Percentiles rank a stretch among this genome's conserved stretches.
Conservation (phyloP, 2,329 filamentous ascomycete genomes). For the Arthrinium puccinioides region DNA sequence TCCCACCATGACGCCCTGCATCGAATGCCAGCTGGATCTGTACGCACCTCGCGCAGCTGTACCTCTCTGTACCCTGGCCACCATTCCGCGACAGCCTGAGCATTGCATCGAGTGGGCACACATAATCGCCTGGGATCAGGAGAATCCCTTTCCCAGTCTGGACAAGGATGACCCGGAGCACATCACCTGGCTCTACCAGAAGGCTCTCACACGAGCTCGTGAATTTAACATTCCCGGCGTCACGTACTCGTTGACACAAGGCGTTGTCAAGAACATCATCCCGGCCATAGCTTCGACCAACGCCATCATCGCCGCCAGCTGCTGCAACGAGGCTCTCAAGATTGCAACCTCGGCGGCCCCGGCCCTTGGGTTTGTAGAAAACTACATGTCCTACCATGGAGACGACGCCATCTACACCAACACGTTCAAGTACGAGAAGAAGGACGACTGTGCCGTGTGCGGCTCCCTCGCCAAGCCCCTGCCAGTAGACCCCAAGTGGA, state of each 20-base stretch:
- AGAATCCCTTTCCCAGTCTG: slow-evolving; percentile 73
- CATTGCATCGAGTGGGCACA: slow-evolving; percentile 99
- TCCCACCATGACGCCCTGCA: slow-evolving; percentile 88
- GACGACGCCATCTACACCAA: slow-evolving; percentile 96
- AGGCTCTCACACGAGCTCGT: slow-evolving; percentile 69
- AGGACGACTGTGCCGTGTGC: slow-evolving; percentile 91
- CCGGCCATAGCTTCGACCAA: slow-evolving; percentile 97
- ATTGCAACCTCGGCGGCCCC: slow-evolving; percentile 79
- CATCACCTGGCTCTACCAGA: slow-evolving; percentile 92
- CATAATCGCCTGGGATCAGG: slow-evolving; percentile 91
- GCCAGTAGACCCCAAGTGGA: slow-evolving; percentile 60
- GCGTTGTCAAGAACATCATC: slow-evolving; percentile 98
- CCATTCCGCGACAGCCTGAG: slow-evolving; percentile 92
- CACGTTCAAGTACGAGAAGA: slow-evolving; percentile 92
- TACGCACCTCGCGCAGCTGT: slow-evolving; percentile 96
- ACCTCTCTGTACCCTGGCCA: slow-evolving; percentile 91
- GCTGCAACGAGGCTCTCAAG: slow-evolving; percentile 96
- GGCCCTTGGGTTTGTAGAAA: slow-evolving; percentile 67
- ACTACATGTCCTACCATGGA: slow-evolving; percentile 99
- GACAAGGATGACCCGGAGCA: slow-evolving; percentile 97
- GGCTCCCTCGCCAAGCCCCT: slow-evolving; percentile 75
- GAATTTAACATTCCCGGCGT: slow-evolving; percentile 91
- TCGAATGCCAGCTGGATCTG: slow-evolving; percentile 98
- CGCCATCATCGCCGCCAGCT: slow-evolving; percentile 89
- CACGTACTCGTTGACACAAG: slow-evolving; percentile 92